A percentile compares a stretch with the other conserved stretches of the same genome.
phyloP scores from a whole-genome alignment of 129 eudicot genomes.

The Flaveria robusta region DNA sequence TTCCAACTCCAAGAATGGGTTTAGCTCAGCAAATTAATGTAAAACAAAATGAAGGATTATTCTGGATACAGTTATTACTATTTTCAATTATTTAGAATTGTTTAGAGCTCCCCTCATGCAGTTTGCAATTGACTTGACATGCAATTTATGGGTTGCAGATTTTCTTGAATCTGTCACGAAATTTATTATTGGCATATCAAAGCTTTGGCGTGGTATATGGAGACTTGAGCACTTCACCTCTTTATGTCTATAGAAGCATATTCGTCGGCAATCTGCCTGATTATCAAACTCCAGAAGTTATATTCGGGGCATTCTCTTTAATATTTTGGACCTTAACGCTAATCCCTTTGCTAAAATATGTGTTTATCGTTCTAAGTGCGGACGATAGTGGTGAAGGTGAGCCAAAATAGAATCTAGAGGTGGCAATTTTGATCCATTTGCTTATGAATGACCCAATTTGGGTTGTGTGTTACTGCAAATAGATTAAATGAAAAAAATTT shows the following conservation, averaged over 20 bases:
- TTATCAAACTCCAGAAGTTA: constrained; percentile 63
- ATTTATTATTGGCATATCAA: constrained; percentile 84
- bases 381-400: constrained; percentile 93
- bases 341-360: constrained; percentile 79
- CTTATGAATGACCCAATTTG: background rate
- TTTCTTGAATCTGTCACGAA: constrained; percentile 41
- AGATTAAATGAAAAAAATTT: background rate
- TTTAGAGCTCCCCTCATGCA: background rate
- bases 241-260: constrained; percentile 71
- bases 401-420: constrained; percentile 16
- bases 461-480: background rate
- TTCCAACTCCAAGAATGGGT: background rate
- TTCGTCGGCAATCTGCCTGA: constrained; percentile 53
- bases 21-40: background rate
- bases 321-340: constrained; percentile 88
- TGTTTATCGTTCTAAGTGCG: constrained; percentile 55
- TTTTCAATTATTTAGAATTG: background rate
- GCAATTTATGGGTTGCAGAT: constrained; percentile 52
- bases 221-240: constrained; percentile 91
- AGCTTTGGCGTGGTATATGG: constrained; percentile 97
- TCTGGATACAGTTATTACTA: background rate
- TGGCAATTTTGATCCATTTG: background rate
- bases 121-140: constrained; percentile 26
- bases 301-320: constrained; percentile 89
- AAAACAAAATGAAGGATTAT: background rate